Evolutionary conservation across 2,329 filamentous ascomycete genomes (phyloP).

Genomic region (Fusarium equiseti): DNA sequence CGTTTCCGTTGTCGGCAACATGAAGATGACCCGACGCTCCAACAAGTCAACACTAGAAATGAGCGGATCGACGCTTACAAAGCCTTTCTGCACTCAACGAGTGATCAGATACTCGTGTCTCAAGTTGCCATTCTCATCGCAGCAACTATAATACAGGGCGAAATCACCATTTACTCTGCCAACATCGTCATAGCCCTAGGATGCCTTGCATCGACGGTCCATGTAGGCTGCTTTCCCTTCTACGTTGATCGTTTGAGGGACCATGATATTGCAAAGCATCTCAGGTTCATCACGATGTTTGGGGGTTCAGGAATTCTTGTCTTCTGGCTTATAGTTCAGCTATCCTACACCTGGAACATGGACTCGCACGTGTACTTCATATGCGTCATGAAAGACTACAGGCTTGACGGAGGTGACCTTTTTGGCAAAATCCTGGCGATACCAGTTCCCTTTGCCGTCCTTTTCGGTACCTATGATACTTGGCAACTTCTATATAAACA

Average conservation of each 20-base stretch:
- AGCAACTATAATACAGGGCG: background rate
- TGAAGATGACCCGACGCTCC: background rate
- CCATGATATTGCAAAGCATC: background rate
- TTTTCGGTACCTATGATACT: background rate
- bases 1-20: accelerated
- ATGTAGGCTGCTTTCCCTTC: background rate
- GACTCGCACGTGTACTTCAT: background rate
- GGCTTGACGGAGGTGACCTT: accelerated
- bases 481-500: background rate
- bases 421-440: accelerated
- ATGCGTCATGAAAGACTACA: background rate
- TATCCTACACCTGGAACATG: background rate
- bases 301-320: background rate
- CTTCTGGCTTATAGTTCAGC: background rate
- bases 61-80: constrained; percentile 1
- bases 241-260: background rate
- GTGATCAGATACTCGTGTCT: constrained; percentile 3
- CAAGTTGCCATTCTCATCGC: background rate
- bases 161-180: constrained; percentile 8
- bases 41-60: background rate
- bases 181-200: constrained; percentile 8
- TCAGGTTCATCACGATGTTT: background rate
- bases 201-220: background rate
- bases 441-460: background rate
- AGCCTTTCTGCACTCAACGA: background rate